Evolutionary conservation across 345 rosid species (phyloP).

Genomic region (Arabidopsis suecica): DNA sequence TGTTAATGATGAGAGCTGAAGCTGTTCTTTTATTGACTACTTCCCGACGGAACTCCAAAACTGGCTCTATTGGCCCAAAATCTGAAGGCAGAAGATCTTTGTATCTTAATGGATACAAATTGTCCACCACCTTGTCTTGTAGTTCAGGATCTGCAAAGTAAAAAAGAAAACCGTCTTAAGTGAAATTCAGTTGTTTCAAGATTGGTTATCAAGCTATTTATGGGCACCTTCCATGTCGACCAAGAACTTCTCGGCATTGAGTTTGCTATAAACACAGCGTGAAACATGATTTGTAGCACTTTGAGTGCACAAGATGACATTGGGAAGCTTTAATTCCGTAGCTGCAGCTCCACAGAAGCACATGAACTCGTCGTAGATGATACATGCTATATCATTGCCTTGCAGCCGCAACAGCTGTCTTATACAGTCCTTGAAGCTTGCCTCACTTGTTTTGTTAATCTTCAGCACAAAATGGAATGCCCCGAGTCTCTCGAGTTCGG

Average conservation of each 20-base stretch:
- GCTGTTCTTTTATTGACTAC: constrained; percentile 12
- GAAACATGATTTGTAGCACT: constrained; percentile 8
- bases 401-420: neutral
- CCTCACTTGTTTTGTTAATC: neutral
- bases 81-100: constrained; percentile 1
- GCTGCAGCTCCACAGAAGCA: constrained; percentile 32
- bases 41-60: neutral
- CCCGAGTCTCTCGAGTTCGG: neutral
- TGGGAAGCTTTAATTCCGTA: constrained; percentile 28
- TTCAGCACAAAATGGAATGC: neutral
- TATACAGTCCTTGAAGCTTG: neutral
- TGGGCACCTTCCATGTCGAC: constrained; percentile 15
- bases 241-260: neutral
- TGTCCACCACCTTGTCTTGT: constrained; percentile 15
- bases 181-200: neutral
- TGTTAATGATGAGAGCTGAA: constrained; percentile 8
- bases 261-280: neutral
- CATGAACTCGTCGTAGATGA: constrained; percentile 35
- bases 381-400: neutral
- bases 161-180: neutral
- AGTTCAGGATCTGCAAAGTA: constrained; percentile 14
- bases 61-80: neutral
- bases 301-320: constrained; percentile 9
- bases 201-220: neutral
- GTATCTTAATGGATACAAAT: constrained; percentile 15